phyloP scores from a whole-genome alignment of 305 asterid species.

The Withania somnifera region DNA sequence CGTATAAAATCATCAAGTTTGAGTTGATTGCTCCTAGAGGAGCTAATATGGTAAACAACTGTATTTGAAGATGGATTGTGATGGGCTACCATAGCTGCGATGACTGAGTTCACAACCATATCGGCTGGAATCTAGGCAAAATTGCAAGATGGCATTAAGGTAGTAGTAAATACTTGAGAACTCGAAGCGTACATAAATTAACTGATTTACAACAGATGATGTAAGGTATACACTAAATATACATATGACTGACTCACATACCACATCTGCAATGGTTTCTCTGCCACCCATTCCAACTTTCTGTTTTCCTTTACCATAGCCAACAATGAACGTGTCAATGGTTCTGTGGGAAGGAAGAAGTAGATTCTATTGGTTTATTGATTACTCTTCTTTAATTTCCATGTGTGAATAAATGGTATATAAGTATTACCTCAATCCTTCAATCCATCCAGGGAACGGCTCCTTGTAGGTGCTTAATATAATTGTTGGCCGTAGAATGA shows the following conservation, averaged over 20 bases:
- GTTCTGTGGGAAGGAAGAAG: background rate
- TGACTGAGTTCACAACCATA: conserved; percentile 43
- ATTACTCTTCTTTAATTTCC: background rate
- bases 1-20: conserved; percentile 2
- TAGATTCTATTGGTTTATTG: background rate
- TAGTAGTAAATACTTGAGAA: background rate
- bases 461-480: conserved; percentile 26
- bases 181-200: background rate
- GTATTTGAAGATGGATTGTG: background rate
- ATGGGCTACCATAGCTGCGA: conserved; percentile 20
- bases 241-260: background rate
- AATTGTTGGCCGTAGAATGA: conserved; percentile 28
- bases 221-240: background rate
- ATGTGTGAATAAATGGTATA: background rate
- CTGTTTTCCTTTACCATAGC: conserved; percentile 1
- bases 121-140: conserved; percentile 35
- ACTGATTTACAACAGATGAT: background rate
- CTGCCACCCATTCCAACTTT: background rate
- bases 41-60: conserved; percentile 31
- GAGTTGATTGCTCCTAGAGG: conserved; percentile 27
- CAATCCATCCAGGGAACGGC: conserved; percentile 47
- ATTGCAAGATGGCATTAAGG: background rate
- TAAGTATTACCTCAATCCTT: conserved; percentile 15
- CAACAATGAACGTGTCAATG: background rate
- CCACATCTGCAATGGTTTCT: background rate